Evolutionary conservation across 257 asterid species (phyloP), one percentile per base, ranked within the genome.

Genomic region (Solanum arcanum): DNA sequence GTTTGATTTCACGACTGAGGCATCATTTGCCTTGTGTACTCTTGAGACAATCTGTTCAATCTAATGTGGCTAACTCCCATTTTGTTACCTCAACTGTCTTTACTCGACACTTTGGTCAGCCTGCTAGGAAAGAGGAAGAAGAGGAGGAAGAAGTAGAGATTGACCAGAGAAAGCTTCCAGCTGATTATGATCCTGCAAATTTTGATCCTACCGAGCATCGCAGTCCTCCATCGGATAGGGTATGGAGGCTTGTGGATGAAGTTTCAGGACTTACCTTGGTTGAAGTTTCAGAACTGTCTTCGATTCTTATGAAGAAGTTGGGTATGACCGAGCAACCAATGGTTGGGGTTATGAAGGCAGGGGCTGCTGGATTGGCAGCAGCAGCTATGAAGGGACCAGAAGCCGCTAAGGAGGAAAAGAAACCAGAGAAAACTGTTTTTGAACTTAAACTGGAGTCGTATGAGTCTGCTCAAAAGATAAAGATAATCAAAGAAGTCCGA

Each of bases 181-280:
- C 98, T 64, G 99, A 96, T 91, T 96, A 96, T 82, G 96, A 95
- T 82, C 96, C 97, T 20, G 88, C 92, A 23, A 93, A 89, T 77
- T 96, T 95, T 83, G 97, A 96, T 89, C 96, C 99, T 35, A 91
- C 96, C 1, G 98, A 94, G 92, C 96, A 94, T 88, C 97, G 96
- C 3, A 94, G 98, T 87, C 97, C 98, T 85, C 98, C 99, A 35
- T 87, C 95, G 0, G 95, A 92, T 60, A 90, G 96, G 88, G 97
- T 96, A 16, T 93, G 98, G 98, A 93, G 90, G 87, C 98, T 96
- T 11, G 98, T 95, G 35, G 98, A 96, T 86, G 99, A 95, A 85
- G 89, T 95, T 68, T 86, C 99, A 13, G 92, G 93, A 8, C 96
- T 96, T 86, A 94, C 96, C 12, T 92, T 96, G 78, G 93, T 82